These are phyloP conservation scores for Lentinula lateritia DNA, from an alignment of 768 basidiomycete species.

Conservation along the genomic window DNA sequence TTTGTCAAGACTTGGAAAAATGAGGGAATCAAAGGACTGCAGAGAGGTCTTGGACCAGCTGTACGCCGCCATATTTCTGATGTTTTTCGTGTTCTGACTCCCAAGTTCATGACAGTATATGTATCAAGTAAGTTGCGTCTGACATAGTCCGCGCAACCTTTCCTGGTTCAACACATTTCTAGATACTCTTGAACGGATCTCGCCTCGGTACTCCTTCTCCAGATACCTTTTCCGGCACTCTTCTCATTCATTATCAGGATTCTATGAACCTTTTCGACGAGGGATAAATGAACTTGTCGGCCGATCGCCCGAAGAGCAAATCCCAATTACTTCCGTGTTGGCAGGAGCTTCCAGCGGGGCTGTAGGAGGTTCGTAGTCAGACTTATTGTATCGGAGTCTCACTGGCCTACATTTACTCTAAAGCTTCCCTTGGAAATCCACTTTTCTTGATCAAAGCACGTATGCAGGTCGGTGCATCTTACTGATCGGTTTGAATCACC, in stretches of 20 bases:
- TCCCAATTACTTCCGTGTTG: conserved; percentile 69
- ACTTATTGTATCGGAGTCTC: conserved; percentile 2
- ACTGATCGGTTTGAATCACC: background rate
- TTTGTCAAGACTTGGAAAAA: conserved; percentile 82
- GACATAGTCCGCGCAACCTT: background rate
- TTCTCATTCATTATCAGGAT: conserved; percentile 46
- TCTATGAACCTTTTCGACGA: conserved; percentile 89
- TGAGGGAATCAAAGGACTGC: conserved; percentile 88
- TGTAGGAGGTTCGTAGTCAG: conserved; percentile 63
- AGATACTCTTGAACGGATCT: conserved; percentile 92
- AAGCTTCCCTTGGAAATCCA: conserved; percentile 80
- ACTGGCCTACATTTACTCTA: background rate
- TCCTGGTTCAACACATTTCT: conserved; percentile 1
- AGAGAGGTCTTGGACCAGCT: conserved; percentile 87
- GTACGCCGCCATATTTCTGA: conserved; percentile 32
- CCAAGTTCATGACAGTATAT: conserved; percentile 55
- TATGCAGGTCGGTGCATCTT: conserved; percentile 68
- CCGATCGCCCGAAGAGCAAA: conserved; percentile 53
- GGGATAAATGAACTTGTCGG: conserved; percentile 67
- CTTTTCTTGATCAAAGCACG: conserved; percentile 95
- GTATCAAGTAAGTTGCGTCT: conserved; percentile 65
- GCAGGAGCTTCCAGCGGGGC: conserved; percentile 90
- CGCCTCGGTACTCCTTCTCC: conserved; percentile 56
- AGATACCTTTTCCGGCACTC: no score
- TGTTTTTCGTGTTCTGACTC: background rate